Evolutionary conservation across 768 basidiomycete species (phyloP), one percentile per base, ranked within the genome.

Genomic region (Lentinula boryana): DNA sequence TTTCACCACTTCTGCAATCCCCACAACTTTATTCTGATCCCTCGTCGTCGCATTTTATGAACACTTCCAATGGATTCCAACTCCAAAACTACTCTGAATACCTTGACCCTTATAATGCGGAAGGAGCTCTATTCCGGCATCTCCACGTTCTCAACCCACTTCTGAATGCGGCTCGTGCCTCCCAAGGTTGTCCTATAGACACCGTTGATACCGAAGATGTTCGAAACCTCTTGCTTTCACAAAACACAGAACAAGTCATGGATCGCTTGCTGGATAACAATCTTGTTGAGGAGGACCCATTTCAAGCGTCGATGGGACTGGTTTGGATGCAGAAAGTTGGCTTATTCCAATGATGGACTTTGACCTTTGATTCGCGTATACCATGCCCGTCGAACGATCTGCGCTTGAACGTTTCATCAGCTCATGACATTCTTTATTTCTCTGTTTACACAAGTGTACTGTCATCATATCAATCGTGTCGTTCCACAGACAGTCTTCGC

Each of bases 281-380:
- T 10, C 65, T 80, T 43, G 70, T 67, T 4, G 61, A 59, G 36
- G 67, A 67, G 21, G 76, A 77, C 59, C 76, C 79, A 21, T 80
- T 82, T 62, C 73, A 75, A 60, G 78, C 76, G n/a, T 75, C 80
- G 8, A 80, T 82, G 78, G 78, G 78, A 21, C 67, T 81, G 33
- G 72, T 77, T 5, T 72, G 77, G 51, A 66, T 78, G 60, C 15
- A 55, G 10, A 55, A 18, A 38, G 35, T 38, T 18, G 53, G 53
- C 4, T 21, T 55, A 12, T 40, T 55, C 6, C n/a, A 38, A 40
- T 40, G 18, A 55, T 21, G 33, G 1, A 7, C 27, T 51, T 31
- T 23, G 27, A 27, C 27, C 27, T 27, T 27, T 27, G 27, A 27
- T 27, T 27, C 27, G 27, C 27, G 27, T 27, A 27, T 27, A 27